Base-by-base conservation (phyloP, 2,329 filamentous ascomycete genomes). In the Fonsecaea monophora region DNA sequence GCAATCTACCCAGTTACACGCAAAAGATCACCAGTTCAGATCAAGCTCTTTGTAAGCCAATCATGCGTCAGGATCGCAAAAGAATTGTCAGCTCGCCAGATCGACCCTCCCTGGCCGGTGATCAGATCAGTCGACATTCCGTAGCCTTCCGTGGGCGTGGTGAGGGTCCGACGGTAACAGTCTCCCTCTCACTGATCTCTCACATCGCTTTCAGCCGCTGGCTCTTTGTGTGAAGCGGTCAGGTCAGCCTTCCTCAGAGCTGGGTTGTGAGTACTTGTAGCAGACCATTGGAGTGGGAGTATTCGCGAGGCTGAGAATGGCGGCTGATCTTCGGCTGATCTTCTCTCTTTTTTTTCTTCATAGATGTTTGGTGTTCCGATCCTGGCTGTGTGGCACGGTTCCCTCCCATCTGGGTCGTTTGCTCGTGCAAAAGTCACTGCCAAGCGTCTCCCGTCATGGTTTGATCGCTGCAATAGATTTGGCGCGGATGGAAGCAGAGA, bases 241-340 rank as follows among this genome's bases (percentile, higher is more conserved):
- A 32, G 4, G 30, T 32, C 30, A 32, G 30, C 4, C 30, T 32
- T 5, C 30, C 30, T 6, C 30, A 32, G 30, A 32, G 30, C 30
- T 32, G 30, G 30, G 30, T 6, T 6, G 30, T 3, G 4, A 32
- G 30, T 32, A 32, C 30, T 32, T 32, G 30, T 32, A 32, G 30
- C 30, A 32, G 30, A 32, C 30, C 30, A 32, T 32, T 32, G 30
- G 30, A 32, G 30, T 4, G 6, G 30, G 21, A 4, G 45, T 15
- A 50, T 12, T 25, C 8, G 45, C 53, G 21, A 62, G 64, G 59
- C 59, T 66, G 59, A 62, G 64, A 34, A 35, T 59, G 8, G 54
- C 64, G 64, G 64, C 34, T 54, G 21, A 59, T 60, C 42, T 54
- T 66, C 64, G 64, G 64, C 35, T 61, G 13, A 42, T 50, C 42